Percentiles rank a stretch among this genome's conserved stretches.
phyloP scores from a whole-genome alignment of 2,329 filamentous ascomycete genomes.

The Zopfia rhizophila region DNA sequence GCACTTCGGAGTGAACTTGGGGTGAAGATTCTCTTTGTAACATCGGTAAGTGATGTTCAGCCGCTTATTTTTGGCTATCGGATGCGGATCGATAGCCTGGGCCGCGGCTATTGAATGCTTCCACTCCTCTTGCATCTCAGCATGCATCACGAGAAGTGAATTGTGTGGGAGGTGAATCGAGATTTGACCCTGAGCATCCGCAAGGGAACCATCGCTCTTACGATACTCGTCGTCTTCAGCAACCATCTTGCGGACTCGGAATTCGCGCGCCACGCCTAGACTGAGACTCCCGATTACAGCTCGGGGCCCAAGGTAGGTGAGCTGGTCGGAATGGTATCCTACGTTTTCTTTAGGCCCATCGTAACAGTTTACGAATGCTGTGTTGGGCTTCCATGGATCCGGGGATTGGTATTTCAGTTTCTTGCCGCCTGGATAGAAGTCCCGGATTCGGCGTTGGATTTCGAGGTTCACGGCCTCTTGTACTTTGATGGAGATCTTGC shows the following conservation, averaged over 20 bases:
- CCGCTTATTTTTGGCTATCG: slow-evolving; percentile 78
- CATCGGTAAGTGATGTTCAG: slow-evolving; percentile 96
- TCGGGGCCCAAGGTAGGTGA: slow-evolving; percentile 91
- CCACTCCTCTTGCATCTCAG: slow-evolving; percentile 97
- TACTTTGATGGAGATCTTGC: slow-evolving; percentile 74
- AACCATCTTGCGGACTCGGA: slow-evolving; percentile 82
- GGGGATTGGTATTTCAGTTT: slow-evolving; percentile 84
- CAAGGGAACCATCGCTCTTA: slow-evolving; percentile 48
- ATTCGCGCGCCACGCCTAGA: slow-evolving; percentile 91
- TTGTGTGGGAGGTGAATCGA: slow-evolving; percentile 95
- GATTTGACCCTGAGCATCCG: slow-evolving; percentile 83
- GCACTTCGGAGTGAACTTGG: slow-evolving; percentile 80
- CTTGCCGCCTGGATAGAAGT: slow-evolving; percentile 72
- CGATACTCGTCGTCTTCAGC: slow-evolving; percentile 63
- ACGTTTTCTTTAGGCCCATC: slow-evolving; percentile 82
- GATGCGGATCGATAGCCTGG: slow-evolving; percentile 82
- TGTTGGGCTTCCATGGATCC: slow-evolving; percentile 81
- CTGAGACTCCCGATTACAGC: slow-evolving; percentile 90
- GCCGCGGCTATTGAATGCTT: slow-evolving; percentile 87
- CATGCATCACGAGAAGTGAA: slow-evolving; percentile 93
- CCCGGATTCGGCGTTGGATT: slow-evolving; percentile 75
- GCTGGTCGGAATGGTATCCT: slow-evolving; percentile 91
- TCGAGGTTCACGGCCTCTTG: slow-evolving; percentile 80
- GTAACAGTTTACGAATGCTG: slow-evolving; percentile 96
- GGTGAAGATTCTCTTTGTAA: slow-evolving; percentile 82